phyloP scores from a whole-genome alignment of 2,329 filamentous ascomycete genomes.

The Hymenoscyphus infarciens region DNA sequence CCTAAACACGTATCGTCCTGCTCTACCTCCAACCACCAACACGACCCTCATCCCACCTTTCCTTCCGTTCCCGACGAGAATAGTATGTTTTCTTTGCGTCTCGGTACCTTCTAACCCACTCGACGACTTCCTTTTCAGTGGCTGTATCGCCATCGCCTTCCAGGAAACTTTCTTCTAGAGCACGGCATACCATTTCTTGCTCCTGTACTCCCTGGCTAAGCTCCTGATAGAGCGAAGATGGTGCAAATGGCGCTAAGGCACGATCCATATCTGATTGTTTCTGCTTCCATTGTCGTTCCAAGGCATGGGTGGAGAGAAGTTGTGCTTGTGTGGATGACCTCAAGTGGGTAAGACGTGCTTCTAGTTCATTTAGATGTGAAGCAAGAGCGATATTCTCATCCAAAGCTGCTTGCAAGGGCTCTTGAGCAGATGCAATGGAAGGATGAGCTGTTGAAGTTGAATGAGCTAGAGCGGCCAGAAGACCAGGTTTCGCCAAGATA shows the following conservation, averaged over 20 bases:
- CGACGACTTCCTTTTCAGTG: slow-evolving; percentile 75
- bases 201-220: slow-evolving; percentile 74
- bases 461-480: slow-evolving; percentile 73
- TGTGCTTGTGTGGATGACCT: slow-evolving; percentile 74
- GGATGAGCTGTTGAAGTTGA: slow-evolving; percentile 66
- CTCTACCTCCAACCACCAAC: slow-evolving; percentile 84
- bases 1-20: background rate
- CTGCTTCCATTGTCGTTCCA: slow-evolving; percentile 88
- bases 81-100: slow-evolving; percentile 78
- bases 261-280: slow-evolving; percentile 88
- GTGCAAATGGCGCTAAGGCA: slow-evolving; percentile 79
- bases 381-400: slow-evolving; percentile 70
- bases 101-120: slow-evolving; percentile 79
- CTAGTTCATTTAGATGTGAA: slow-evolving; percentile 56
- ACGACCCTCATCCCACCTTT: slow-evolving; percentile 91
- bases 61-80: slow-evolving; percentile 78
- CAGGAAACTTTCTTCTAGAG: slow-evolving; percentile 89
- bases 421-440: slow-evolving; percentile 62
- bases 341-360: slow-evolving; percentile 53
- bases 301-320: slow-evolving; percentile 75
- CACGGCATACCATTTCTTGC: slow-evolving; percentile 75
- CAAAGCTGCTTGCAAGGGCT: slow-evolving; percentile 61
- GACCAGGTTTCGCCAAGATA: slow-evolving; percentile 58
- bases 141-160: slow-evolving; percentile 49
- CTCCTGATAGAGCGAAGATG: slow-evolving; percentile 79